Evolutionary conservation across 228 moss, liverwort and hornwort species (phyloP), one percentile per base, ranked within the genome.

Genomic region (Sphagnum magellanicum): DNA sequence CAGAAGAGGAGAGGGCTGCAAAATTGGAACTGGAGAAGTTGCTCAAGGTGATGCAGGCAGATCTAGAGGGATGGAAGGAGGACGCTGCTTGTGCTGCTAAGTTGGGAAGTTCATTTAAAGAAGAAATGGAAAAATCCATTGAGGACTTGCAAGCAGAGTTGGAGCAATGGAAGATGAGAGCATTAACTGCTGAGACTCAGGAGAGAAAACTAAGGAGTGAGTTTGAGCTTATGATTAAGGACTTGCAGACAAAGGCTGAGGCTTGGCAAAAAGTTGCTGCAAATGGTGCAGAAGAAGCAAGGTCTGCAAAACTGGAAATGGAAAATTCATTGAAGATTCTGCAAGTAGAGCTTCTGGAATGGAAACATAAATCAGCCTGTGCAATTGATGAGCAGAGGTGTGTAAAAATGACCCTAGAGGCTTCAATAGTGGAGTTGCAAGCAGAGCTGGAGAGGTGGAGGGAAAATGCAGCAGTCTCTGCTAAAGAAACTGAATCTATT

Each of bases 41-140:
- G 6, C 14, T 72, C 60, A 76, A 63, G 47, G 64, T 51, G 52
- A 50, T 79, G 60, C 61, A 82, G 58, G 66, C 66, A 61, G 79
- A 90, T 73, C 64, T 90, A 13, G 62, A 74, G 4, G 72, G 76
- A 52, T 74, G 80, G 63, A 82, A 79, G 67, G 65, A 47, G 5
- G 79, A 78, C 8, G 78, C 79, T 57, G 68, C 73, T 12, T 59
- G 67, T 57, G 68, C 69, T 50, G 53, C 58, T 46, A 76, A 84
- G 62, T 78, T 85, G 65, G 77, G 82, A 17, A 75, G 71, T 49
- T 72, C 68, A 53, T 63, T 90, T 50, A 71, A 64, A 49, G 68
- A 73, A 49, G 83, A 84, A 68, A 77, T 90, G 10, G 65, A 85
- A 61, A 70, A 74, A 69, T 69, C 79, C 50, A 74, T 89, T 8